These are phyloP conservation scores for Lactarius pseudohatsudake DNA, from an alignment of 768 basidiomycete species.

Conservation along the genomic window DNA sequence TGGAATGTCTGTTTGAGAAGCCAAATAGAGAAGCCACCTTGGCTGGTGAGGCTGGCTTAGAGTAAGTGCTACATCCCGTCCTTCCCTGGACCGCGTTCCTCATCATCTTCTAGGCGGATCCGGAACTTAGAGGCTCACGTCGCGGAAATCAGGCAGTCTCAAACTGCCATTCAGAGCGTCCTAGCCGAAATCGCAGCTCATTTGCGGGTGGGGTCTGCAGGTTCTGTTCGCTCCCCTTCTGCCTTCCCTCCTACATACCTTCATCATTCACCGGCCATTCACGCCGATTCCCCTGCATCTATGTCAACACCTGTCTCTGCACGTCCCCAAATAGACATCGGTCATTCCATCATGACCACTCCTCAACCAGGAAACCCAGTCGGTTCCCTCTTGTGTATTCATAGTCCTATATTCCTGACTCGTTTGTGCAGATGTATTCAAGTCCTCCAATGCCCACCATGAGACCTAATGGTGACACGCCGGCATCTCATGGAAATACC, in stretches of 20 bases:
- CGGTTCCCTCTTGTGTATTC: constrained; percentile 28
- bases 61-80: constrained; percentile 51
- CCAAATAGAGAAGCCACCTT: constrained; percentile 84
- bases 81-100: constrained; percentile 5
- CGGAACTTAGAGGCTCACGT: constrained; percentile 86
- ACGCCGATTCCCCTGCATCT: constrained; percentile 50
- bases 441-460: constrained; percentile 16
- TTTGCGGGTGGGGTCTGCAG: constrained; percentile 55
- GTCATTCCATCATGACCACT: constrained; percentile 33
- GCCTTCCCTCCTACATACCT: constrained; percentile 50
- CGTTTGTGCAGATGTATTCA: constrained; percentile 20
- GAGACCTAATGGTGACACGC: constrained; percentile 12
- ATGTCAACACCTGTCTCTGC: constrained; percentile 44
- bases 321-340: constrained; percentile 30
- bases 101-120: constrained; percentile 62
- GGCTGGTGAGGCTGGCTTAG: constrained; percentile 85
- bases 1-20: constrained; percentile 95
- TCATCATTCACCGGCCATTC: constrained; percentile 66
- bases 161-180: constrained; percentile 73
- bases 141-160: constrained; percentile 72
- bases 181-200: constrained; percentile 79
- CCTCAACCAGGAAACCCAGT: constrained; percentile 33
- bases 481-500: constrained; percentile 15
- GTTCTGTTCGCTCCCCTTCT: constrained; percentile 63
- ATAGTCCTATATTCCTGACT: not conserved